Evolutionary conservation across 139 green algal species (phyloP).

Genomic region (Haematococcus lacustris): DNA sequence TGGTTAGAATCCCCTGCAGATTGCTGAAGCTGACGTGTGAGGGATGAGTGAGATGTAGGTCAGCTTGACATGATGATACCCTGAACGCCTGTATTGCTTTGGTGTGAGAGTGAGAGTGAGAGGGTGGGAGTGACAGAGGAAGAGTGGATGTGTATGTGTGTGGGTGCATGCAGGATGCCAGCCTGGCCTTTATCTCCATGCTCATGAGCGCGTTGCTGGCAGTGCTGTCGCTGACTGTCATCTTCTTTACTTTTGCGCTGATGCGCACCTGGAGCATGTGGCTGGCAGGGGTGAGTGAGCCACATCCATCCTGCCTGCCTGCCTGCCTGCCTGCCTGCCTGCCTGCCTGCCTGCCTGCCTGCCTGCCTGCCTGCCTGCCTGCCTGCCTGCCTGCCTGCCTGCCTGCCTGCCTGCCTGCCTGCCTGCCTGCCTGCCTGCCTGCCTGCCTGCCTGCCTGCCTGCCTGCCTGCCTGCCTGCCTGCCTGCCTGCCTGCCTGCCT

Average conservation of each 20-base stretch:
- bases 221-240: constrained; percentile 54
- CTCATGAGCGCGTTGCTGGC: constrained; percentile 58
- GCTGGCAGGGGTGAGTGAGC: constrained; percentile 11
- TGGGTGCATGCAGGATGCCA: constrained; percentile 23
- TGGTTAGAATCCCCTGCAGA: no score
- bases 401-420: no score
- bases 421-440: neutral
- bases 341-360: neutral
- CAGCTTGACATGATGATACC: neutral
- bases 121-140: no score
- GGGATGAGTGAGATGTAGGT: neutral
- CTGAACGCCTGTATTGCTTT: neutral
- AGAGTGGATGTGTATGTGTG: neutral
- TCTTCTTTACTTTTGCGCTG: constrained; percentile 60
- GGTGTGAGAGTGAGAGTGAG: neutral
- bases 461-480: neutral
- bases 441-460: neutral
- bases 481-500: neutral
- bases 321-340: neutral
- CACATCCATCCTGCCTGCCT: neutral
- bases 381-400: neutral
- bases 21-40: neutral
- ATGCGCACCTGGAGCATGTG: constrained; percentile 41
- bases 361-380: neutral
- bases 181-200: constrained; percentile 56